Base-by-base conservation (phyloP, 768 basidiomycete species). In the Fibroporia radiculosa region DNA sequence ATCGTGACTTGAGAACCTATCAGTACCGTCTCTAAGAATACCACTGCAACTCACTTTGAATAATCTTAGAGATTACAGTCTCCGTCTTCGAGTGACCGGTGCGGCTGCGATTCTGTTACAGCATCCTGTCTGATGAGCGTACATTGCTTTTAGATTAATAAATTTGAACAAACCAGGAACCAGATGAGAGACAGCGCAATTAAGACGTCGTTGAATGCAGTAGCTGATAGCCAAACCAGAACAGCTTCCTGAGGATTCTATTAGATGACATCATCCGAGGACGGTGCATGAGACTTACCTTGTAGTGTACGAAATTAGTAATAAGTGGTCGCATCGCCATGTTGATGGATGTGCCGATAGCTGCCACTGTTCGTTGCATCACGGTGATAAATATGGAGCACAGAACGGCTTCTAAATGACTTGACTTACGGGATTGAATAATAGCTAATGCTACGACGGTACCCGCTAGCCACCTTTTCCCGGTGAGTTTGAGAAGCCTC, bases 141-240 rank as follows among this genome's bases (percentile, higher is more conserved):
- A 28, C 23, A 41, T 6, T 7, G 24, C 24, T 7, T 19, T 20
- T 20, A 25, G 12, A 26, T 40, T 6, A 6, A 22, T 5, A n/a
- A 19, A 28, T 18, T 13, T n/a, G 20, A 20, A 40, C 25, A 18
- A 48, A 74, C 75, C 58, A 78, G 55, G 28, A 63, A 67, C 38
- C 61, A 52, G 6, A 69, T 68, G 5, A 78, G 62, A 1, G 65
- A 49, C 0, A 55, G 44, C 1, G 77, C 70, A 39, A 79, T 78
- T 8, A 74, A 49, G 6, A 71, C 50, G 53, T 78, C 78, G 10
- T 69, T 66, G 10, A 66, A 57, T 4, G 68, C 69, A 11, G 73
- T 66, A 0, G 68, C 55, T 14, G 66, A 52, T 24, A 78, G 67
- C 75, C 77, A 78, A 7, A 61, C 28, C 26, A 62, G 61, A 34